phyloP scores from a whole-genome alignment of 2,329 filamentous ascomycete species.

The Penicillium sp. region DNA sequence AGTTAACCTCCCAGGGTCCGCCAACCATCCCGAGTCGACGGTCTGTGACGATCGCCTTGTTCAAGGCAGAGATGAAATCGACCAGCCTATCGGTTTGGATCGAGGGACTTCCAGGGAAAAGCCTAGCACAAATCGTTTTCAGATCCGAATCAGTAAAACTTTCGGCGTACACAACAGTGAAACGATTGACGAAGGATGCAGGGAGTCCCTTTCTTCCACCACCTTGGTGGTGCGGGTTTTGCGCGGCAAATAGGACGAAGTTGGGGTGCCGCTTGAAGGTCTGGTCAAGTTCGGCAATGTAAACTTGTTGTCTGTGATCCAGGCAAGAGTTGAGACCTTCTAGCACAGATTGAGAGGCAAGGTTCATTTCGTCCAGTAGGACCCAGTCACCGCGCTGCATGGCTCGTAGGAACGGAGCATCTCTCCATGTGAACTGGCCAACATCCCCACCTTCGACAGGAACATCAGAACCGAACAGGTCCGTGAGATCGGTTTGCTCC shows the following conservation, averaged over 20 bases:
- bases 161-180: slow-evolving; percentile 96
- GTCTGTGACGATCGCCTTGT: slow-evolving; percentile 64
- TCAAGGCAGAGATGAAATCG: slow-evolving; percentile 75
- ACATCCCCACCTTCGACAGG: slow-evolving; percentile 89
- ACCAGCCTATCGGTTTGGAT: slow-evolving; percentile 68
- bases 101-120: slow-evolving; percentile 65
- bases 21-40: slow-evolving; percentile 57
- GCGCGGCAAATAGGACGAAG: slow-evolving; percentile 94
- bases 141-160: slow-evolving; percentile 81
- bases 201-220: slow-evolving; percentile 93
- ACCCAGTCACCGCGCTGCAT: slow-evolving; percentile 99
- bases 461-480: slow-evolving; percentile 94
- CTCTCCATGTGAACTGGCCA: slow-evolving; percentile 91
- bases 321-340: slow-evolving; percentile 96
- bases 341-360: slow-evolving; percentile 93
- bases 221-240: slow-evolving; percentile 97
- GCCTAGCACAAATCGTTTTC: slow-evolving; percentile 73
- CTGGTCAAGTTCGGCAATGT: slow-evolving; percentile 91
- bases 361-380: slow-evolving; percentile 95
- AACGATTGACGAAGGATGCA: slow-evolving; percentile 95
- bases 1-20: slow-evolving; percentile 93
- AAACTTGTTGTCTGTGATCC: slow-evolving; percentile 93
- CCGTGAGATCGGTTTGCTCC: slow-evolving; percentile 96
- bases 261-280: slow-evolving; percentile 85
- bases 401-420: slow-evolving; percentile 90